Evolutionary conservation across 768 basidiomycete species (phyloP), one percentile per base, ranked within the genome.

Genomic region (Panaeolus cyanescens): DNA sequence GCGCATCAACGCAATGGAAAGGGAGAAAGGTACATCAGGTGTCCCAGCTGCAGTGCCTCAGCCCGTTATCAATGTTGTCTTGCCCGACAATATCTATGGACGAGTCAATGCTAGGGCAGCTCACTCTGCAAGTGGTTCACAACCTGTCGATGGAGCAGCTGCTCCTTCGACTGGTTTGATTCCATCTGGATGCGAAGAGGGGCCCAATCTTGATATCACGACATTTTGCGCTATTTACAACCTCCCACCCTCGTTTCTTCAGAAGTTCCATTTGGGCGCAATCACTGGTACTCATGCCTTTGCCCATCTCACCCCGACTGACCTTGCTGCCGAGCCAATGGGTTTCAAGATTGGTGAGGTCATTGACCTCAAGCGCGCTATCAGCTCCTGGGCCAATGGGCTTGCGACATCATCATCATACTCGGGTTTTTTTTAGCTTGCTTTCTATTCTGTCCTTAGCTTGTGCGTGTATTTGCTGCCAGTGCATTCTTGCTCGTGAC

Each of bases 1-100:
- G 19, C 56, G 62, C 0, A 59, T 67, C 17, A 58, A 69, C 39
- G 30, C 56, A 19, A 58, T 56, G 50, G 54, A 34, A 20, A 60
- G 55, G 40, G 63, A 40, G 30, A 61, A 56, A 25, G 50, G 54
- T 33, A 33, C 8, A 8, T 13, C 33, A 33, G 13, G 9, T 8
- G 33, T 13, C 8, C 33, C 33, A 33, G 9, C 13, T 33, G 33
- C 33, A 7, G 13, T 13, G 28, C 39, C 34, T 31, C 13, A 32
- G 15, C 61, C 56, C 3, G 57, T 62, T 15, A 37, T 62, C 56
- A 62, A 62, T 32, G n/a, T 62, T 25, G 56, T 58, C 30, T 34
- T 62, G 1, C 45, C 39, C 7, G 53, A 58, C 37, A 33, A 58
- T 50, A 7, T 33, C 33, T 32, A 36, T 45, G 39, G 39, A 42